phyloP scores from a whole-genome alignment of 345 rosid species.

The Hibiscus trionum region DNA sequence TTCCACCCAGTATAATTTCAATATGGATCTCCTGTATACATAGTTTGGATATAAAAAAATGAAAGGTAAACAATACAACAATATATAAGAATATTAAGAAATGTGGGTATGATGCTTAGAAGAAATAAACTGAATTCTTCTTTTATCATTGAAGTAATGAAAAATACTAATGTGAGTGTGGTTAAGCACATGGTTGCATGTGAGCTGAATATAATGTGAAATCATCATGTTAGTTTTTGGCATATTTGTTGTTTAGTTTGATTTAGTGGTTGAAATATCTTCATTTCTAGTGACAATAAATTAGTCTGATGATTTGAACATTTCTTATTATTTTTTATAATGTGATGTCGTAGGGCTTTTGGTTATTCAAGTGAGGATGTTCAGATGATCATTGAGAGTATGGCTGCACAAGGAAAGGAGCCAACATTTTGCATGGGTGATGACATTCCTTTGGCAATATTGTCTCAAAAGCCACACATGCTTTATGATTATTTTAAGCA shows the following conservation, averaged over 20 bases:
- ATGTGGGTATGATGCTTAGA: background rate
- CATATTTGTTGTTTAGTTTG: background rate
- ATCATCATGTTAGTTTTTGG: background rate
- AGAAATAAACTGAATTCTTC: too few species aligned
- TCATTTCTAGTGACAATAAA: background rate
- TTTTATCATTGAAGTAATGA: too few species aligned
- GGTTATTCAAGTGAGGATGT: slow-evolving; percentile 99
- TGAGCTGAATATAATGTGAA: background rate
- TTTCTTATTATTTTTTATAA: slow-evolving; percentile 9
- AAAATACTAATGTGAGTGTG: background rate
- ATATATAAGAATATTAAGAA: background rate
- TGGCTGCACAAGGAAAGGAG: slow-evolving; percentile 98
- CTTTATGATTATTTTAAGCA: slow-evolving; percentile 97
- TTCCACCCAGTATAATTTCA: background rate
- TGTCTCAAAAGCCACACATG: slow-evolving; percentile 88
- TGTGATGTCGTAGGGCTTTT: slow-evolving; percentile 59
- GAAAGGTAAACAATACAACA: background rate
- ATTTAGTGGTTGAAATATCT: background rate
- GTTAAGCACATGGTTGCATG: background rate
- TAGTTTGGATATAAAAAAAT: background rate
- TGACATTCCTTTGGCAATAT: slow-evolving; percentile 76
- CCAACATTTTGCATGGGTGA: slow-evolving; percentile 99
- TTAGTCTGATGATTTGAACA: slow-evolving; percentile 3
- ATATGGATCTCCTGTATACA: background rate
- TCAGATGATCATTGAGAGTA: slow-evolving; percentile 93